Base-by-base conservation (phyloP, 140 eudicot species). In the Oenanthe javanica region DNA sequence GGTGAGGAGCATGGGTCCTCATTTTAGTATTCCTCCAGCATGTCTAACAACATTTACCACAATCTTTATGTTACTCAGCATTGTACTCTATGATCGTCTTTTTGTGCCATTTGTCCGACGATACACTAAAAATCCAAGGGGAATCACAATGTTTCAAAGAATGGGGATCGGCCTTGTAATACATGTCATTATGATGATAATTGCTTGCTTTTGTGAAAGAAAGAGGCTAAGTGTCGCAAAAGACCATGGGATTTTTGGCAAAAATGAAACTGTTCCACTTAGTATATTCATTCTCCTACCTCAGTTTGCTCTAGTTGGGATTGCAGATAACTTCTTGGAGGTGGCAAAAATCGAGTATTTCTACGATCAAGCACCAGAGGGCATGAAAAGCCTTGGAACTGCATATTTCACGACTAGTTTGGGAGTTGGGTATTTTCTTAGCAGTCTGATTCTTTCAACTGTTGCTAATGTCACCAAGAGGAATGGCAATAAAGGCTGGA, bases 321-420 rank as follows among this genome's bases (percentile, higher is more conserved):
- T 74, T 47, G 78, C 78, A 46, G 78, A 47, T 46, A 74, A 74
- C 40, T 74, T 74, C 38, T 46, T 74, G 59, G 78, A 74, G 31
- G 78, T 74, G 40, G 78, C 78, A 46, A 74, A 74, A 50, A 8
- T 74, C 2, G 78, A 74, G 11, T 74, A 45, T 74, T 74, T 74
- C 59, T 74, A 74, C 8, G 78, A 74, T 46, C 78, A 74, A 46
- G 78, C 78, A 47, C 78, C 59, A 19, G 57, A 74, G 36, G 57
- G 78, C 36, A 74, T 74, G 78, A 74, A 74, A 46, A 74, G 78
- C 78, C 78, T 74, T n/a, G 78, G 78, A 13, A 74, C 78, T 74
- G 78, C 78, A 25, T 74, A 74, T 74, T 74, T 74, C 19, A 47
- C 78, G 2, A 74, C 78, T 45, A 74, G 43, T 47, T 4, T 74